phyloP scores from a whole-genome alignment of 2,329 filamentous ascomycete species.

The Fulvia fulva region DNA sequence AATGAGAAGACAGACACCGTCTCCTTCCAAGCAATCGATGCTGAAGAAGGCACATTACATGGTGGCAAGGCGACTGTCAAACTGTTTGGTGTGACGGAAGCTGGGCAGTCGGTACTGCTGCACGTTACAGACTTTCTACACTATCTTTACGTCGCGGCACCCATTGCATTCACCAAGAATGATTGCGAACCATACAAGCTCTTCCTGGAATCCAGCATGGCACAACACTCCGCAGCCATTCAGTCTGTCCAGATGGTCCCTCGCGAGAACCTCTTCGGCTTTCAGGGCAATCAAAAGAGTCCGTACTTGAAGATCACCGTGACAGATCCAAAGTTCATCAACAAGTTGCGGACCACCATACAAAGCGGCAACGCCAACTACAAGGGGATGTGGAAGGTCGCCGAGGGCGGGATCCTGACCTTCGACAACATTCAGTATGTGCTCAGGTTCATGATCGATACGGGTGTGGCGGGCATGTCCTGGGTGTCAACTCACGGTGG shows the following conservation, averaged over 20 bases:
- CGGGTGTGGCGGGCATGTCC: constrained; percentile 90
- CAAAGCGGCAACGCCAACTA: constrained; percentile 78
- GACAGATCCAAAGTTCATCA: constrained; percentile 80
- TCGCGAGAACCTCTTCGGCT: constrained; percentile 88
- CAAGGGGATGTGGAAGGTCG: constrained; percentile 79
- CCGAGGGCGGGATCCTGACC: constrained; percentile 71
- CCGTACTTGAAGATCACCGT: constrained; percentile 93
- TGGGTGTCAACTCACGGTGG: constrained; percentile 84
- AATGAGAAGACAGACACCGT: constrained; percentile 64
- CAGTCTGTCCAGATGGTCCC: constrained; percentile 77
- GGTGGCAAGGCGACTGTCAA: constrained; percentile 77
- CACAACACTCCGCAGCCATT: constrained; percentile 69
- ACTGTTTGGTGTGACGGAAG: constrained; percentile 86
- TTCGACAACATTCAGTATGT: constrained; percentile 97
- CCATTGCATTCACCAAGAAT: constrained; percentile 70
- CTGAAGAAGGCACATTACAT: constrained; percentile 78
- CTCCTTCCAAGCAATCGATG: constrained; percentile 94
- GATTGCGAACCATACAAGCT: constrained; percentile 76
- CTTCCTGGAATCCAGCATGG: constrained; percentile 75
- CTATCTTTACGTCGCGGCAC: constrained; percentile 90
- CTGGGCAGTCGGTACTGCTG: constrained; percentile 84
- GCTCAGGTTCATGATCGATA: constrained; percentile 96
- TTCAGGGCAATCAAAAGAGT: constrained; percentile 86
- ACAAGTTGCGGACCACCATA: constrained; percentile 68
- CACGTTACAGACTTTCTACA: constrained; percentile 96